Evolutionary conservation across 2,329 filamentous ascomycete species (phyloP).

Genomic region (Sordariomycetes sp.): DNA sequence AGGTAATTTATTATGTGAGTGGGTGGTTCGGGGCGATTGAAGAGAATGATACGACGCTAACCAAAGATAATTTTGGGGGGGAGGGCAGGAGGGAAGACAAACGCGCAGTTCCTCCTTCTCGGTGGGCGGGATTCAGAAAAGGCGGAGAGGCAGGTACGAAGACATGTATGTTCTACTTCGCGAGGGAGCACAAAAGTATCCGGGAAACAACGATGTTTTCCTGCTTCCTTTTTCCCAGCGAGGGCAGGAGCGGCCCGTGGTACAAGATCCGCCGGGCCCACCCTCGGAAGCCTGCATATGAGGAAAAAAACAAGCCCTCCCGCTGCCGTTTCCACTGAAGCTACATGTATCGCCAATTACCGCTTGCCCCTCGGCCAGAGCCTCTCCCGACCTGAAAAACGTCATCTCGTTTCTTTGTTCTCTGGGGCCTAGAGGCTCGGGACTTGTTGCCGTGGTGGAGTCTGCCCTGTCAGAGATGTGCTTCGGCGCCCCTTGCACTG

Average conservation of each 20-base stretch:
- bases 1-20: neutral
- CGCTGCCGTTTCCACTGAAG: too few relatives aligned
- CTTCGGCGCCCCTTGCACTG: neutral
- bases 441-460: neutral
- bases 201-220: neutral
- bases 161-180: neutral
- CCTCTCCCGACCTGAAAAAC: neutral
- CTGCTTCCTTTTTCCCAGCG: too few relatives aligned
- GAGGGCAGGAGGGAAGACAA: neutral
- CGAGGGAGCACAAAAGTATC: neutral
- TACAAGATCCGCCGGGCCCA: too few relatives aligned
- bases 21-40: neutral
- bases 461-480: slow-evolving; percentile 4
- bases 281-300: too few relatives aligned
- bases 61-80: too few relatives aligned
- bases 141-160: neutral
- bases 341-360: too few relatives aligned
- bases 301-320: too few relatives aligned
- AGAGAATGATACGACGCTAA: neutral
- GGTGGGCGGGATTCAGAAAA: neutral
- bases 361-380: too few relatives aligned
- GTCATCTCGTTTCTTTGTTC: neutral
- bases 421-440: neutral
- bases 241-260: too few relatives aligned
- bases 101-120: neutral